Evolutionary conservation across 2,329 filamentous ascomycete species (phyloP).

Genomic region (Penicillium sp.): DNA sequence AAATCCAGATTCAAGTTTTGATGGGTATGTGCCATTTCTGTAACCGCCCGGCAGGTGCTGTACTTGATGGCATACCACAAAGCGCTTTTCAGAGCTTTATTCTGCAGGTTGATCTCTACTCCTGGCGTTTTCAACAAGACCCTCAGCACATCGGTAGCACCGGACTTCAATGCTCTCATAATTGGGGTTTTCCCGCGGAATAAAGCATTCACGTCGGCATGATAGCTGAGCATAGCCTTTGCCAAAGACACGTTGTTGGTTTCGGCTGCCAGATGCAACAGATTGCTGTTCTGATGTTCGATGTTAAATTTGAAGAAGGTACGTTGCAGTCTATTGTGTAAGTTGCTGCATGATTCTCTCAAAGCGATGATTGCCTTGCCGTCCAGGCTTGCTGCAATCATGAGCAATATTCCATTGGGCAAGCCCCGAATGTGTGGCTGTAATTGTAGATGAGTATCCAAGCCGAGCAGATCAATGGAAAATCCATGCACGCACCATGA

Average conservation of each 20-base stretch:
- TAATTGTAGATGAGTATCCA: neutral
- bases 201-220: slow-evolving; percentile 1
- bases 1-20: neutral
- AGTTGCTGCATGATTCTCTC: neutral
- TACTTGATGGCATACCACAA: slow-evolving; percentile 2
- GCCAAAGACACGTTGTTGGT: neutral
- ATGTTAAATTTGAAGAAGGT: neutral
- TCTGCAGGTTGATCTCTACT: slow-evolving; percentile 1
- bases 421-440: neutral
- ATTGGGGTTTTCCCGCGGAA: neutral
- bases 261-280: neutral
- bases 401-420: neutral
- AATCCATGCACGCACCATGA: neutral
- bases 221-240: neutral
- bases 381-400: neutral
- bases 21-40: neutral
- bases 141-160: neutral
- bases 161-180: slow-evolving; percentile 4
- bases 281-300: neutral
- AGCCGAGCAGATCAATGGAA: neutral
- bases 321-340: neutral
- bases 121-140: neutral
- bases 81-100: neutral
- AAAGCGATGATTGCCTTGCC: neutral
- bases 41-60: too few species aligned